Conservation (phyloP, 2,329 filamentous ascomycete species). For the Purpureocillium lavendulum region DNA sequence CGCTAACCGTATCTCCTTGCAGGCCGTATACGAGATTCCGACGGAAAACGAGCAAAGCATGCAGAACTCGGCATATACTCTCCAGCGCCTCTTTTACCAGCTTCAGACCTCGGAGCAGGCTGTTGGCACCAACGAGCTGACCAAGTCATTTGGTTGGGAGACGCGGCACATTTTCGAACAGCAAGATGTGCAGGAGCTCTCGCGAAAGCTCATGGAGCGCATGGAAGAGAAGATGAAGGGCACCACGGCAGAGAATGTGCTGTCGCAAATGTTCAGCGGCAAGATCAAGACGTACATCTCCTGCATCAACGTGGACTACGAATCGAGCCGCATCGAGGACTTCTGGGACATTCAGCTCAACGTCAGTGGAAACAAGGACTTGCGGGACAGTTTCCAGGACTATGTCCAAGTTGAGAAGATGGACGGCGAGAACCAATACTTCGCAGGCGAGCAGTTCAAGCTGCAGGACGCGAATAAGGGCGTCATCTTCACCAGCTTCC, state of each 20-base stretch:
- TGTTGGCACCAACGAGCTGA: constrained; percentile 86
- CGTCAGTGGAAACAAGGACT: constrained; percentile 84
- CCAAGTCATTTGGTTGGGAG: constrained; percentile 96
- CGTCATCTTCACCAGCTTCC: constrained; percentile 93
- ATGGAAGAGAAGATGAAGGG: constrained; percentile 98
- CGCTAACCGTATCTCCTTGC: constrained; percentile 7
- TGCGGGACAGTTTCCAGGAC: constrained; percentile 91
- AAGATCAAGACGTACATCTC: constrained; percentile 99
- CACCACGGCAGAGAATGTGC: constrained; percentile 79
- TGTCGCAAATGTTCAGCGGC: constrained; percentile 87
- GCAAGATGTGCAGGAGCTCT: constrained; percentile 96
- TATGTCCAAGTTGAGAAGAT: constrained; percentile 96
- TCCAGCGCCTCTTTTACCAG: constrained; percentile 91
- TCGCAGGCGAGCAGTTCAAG: constrained; percentile 80
- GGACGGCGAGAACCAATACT: constrained; percentile 98
- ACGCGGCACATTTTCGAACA: constrained; percentile 97
- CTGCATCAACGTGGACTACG: constrained; percentile 97
- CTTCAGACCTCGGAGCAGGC: constrained; percentile 79
- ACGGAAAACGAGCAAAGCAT: constrained; percentile 76
- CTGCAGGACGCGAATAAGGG: constrained; percentile 96
- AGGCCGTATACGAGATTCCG: constrained; percentile 96
- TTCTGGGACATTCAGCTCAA: constrained; percentile 99
- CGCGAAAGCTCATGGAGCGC: constrained; percentile 92
- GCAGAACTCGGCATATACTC: constrained; percentile 82
- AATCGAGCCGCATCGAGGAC: constrained; percentile 90